These are phyloP conservation scores for Beta vulgaris DNA, from an alignment of 148 eudicot species.

Conservation along the genomic window DNA sequence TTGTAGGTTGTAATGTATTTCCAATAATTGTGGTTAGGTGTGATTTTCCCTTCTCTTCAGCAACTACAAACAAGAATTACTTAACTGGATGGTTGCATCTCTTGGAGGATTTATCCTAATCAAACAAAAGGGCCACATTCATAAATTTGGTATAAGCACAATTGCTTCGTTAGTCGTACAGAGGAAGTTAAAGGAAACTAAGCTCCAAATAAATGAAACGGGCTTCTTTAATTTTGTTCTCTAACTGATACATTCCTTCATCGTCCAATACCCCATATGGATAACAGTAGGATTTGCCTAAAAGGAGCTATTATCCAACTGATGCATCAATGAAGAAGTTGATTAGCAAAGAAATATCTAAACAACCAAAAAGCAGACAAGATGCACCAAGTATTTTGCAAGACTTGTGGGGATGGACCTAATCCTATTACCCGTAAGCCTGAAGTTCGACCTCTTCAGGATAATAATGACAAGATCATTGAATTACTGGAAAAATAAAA, in stretches of 20 bases:
- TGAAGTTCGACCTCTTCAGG: constrained; percentile 30
- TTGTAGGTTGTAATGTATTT: too few relatives aligned
- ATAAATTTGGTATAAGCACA: too few relatives aligned
- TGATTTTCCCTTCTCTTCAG: too few relatives aligned
- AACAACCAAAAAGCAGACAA: constrained; percentile 45
- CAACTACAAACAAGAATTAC: too few relatives aligned
- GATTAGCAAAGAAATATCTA: constrained; percentile 61
- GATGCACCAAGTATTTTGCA: constrained; percentile 77
- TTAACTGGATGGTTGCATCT: too few relatives aligned
- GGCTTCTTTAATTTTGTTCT: not conserved
- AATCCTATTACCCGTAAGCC: constrained; percentile 48
- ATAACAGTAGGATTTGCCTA: constrained; percentile 42
- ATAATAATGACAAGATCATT: constrained; percentile 28
- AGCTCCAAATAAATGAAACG: too few relatives aligned
- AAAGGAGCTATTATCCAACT: constrained; percentile 35
- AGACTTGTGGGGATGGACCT: constrained; percentile 95
- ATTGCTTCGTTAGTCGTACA: too few relatives aligned
- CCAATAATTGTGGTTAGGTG: too few relatives aligned
- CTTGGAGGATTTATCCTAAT: too few relatives aligned
- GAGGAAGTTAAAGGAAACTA: too few relatives aligned
- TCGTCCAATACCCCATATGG: constrained; percentile 24
- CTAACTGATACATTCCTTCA: not conserved
- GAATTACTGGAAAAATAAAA: too few relatives aligned
- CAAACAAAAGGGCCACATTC: too few relatives aligned
- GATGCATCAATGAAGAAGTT: constrained; percentile 80